Conservation (phyloP, 2,329 filamentous ascomycete genomes). For the Colletotrichum tanaceti region DNA sequence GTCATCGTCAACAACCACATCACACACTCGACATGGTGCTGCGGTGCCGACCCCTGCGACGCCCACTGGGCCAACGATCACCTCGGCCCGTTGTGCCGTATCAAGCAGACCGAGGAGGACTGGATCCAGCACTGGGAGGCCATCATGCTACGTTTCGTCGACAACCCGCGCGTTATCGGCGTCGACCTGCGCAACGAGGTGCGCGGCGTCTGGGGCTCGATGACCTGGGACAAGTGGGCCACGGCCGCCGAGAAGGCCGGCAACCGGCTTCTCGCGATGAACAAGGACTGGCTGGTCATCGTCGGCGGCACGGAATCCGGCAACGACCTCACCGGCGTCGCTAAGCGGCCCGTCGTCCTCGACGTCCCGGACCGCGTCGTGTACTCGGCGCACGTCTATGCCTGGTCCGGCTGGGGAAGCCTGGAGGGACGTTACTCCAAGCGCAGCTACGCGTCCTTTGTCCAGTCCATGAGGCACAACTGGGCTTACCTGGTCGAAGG, state of each 20-base stretch:
- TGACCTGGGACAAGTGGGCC: conserved; percentile 74
- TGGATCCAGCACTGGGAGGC: conserved; percentile 76
- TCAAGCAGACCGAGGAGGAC: conserved; percentile 71
- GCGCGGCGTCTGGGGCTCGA: conserved; percentile 75
- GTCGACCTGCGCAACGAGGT: conserved; percentile 77
- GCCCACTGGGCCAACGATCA: conserved; percentile 75
- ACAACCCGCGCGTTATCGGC: conserved; percentile 72
- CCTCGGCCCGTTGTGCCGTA: conserved; percentile 68
- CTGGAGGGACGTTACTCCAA: conserved; percentile 69
- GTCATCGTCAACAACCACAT: conserved; percentile 80
- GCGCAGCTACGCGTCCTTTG: conserved; percentile 72
- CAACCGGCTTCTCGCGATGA: conserved; percentile 69
- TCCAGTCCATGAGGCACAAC: conserved; percentile 69
- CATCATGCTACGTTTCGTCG: conserved; percentile 69
- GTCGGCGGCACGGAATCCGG: conserved; percentile 75
- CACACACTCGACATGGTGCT: conserved; percentile 76
- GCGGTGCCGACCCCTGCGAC: conserved; percentile 75
- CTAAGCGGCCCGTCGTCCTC: conserved; percentile 66
- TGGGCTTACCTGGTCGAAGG: conserved; percentile 73
- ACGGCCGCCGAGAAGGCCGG: conserved; percentile 71
- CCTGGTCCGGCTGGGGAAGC: conserved; percentile 77
- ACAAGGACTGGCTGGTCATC: conserved; percentile 73
- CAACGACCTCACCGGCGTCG: conserved; percentile 71
- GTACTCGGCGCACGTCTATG: conserved; percentile 76
- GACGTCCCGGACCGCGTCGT: conserved; percentile 67